Evolutionary conservation across 208 protist species (phyloP), one percentile per base, ranked within the genome.

Genomic region (Blastocrithidia nonstop): DNA sequence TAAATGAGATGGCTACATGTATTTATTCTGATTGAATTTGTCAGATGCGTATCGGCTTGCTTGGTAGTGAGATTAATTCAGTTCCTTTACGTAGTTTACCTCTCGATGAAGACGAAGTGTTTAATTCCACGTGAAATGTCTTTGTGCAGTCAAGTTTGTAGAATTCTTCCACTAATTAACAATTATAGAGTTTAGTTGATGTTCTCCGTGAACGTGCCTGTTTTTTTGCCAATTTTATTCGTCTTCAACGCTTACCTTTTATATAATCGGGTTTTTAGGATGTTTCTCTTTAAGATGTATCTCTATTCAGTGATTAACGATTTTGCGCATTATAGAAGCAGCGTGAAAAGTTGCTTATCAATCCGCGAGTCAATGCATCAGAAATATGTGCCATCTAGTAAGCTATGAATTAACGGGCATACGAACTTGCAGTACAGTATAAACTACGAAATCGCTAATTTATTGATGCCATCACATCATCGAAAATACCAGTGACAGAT

Each of bases 191-290:
- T 35, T n/a, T 35, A 15, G 29, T 35, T 11, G 61, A 68, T 20
- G 53, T 46, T n/a, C 57, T 89, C 27, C 62, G 71, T 48, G 64
- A 73, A 16, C 70, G 75, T 32, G 72, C 70, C 1, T 36, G 59
- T 27, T 66, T 86, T 52, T 50, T 89, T 16, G 80, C 80, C 4
- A 56, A 69, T 11, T 43, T 57, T 53, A 67, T 78, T 57, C 66
- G 59, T 21, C 33, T 42, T 32, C 65, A 70, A 51, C 71, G 83
- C 21, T 32, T 82, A 25, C 57, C 68, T 20, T 64, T 51, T 33
- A 50, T 79, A 21, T 72, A 83, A 23, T 54, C 54, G 32, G 61
- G 54, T 22, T 67, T 71, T 9, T 70, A 76, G 42, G 72, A 69
- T 6, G 50, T 88, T 20, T 73, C 73, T 9, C 44, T 77, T 5